Conservation (phyloP, 352 stramenopile genomes). For the Phytophthora europaea region DNA sequence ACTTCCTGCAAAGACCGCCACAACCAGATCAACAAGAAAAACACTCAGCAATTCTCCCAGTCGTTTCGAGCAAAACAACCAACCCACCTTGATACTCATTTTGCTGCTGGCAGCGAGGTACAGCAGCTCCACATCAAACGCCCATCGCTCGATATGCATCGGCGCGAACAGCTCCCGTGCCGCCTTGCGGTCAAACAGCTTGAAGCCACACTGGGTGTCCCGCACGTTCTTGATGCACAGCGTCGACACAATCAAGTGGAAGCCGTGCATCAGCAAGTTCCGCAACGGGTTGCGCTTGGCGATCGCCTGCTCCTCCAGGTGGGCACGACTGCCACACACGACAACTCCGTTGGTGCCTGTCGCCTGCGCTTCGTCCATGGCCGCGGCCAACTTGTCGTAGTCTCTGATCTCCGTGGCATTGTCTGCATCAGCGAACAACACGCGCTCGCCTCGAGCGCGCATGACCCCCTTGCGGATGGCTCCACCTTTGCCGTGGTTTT, state of each 20-base stretch:
- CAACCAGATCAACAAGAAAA: conserved; percentile 6
- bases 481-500: conserved; percentile 94
- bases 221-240: conserved; percentile 89
- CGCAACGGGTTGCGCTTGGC: conserved; percentile 87
- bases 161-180: conserved; percentile 88
- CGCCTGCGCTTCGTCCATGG: conserved; percentile 50
- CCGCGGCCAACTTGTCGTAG: conserved; percentile 80
- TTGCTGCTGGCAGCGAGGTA: conserved; percentile 79
- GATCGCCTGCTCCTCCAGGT: conserved; percentile 89
- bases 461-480: conserved; percentile 92
- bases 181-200: conserved; percentile 92
- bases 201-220: conserved; percentile 97
- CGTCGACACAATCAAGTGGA: conserved; percentile 92
- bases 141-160: conserved; percentile 96
- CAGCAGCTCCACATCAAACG: conserved; percentile 96
- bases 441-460: conserved; percentile 77
- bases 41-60: conserved; percentile 2
- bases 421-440: conserved; percentile 94
- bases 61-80: background rate
- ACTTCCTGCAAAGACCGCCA: conserved; percentile 77
- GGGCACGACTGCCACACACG: conserved; percentile 92
- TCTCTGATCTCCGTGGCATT: conserved; percentile 94
- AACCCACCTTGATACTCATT: conserved; percentile 68
- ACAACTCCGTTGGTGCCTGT: conserved; percentile 59
- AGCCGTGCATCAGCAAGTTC: conserved; percentile 94